These are phyloP conservation scores for Fraxinus albicans DNA, from an alignment of 305 asterid species.

Conservation along the genomic window DNA sequence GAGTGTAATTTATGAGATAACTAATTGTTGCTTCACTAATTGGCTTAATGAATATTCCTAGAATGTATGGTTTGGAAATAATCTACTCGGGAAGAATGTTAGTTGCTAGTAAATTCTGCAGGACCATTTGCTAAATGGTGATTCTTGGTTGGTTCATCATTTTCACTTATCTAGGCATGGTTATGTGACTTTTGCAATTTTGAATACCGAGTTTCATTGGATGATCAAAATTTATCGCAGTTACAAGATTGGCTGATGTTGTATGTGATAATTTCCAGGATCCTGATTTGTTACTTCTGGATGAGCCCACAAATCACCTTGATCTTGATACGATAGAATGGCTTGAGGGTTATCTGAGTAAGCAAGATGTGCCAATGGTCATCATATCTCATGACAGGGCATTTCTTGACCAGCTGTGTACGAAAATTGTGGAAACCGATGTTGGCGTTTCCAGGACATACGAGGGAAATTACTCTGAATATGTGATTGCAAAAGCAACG, in stretches of 20 bases:
- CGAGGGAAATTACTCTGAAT: slow-evolving; percentile 83
- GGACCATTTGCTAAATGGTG: neutral
- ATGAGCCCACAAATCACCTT: slow-evolving; percentile 98
- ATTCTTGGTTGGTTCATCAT: neutral
- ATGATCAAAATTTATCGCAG: slow-evolving; percentile 11
- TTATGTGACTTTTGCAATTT: neutral
- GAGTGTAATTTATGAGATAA: neutral
- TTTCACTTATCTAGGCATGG: neutral
- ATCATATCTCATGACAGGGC: slow-evolving; percentile 99
- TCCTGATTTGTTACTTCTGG: slow-evolving; percentile 83
- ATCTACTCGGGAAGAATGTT: neutral
- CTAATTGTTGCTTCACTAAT: neutral
- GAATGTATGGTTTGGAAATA: neutral
- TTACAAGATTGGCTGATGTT: slow-evolving; percentile 23
- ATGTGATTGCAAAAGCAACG: slow-evolving; percentile 61
- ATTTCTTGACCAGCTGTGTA: slow-evolving; percentile 90
- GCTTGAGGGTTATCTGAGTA: slow-evolving; percentile 92
- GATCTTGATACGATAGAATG: slow-evolving; percentile 98
- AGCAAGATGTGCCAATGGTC: slow-evolving; percentile 98
- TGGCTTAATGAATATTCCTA: neutral
- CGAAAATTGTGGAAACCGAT: slow-evolving; percentile 95
- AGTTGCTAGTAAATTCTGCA: neutral
- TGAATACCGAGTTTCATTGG: neutral
- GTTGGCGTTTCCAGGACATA: slow-evolving; percentile 92
- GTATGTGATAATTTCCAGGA: slow-evolving; percentile 54